Percentiles rank a stretch among this genome's conserved stretches.
These are phyloP conservation scores for Leccinum subspadiceum DNA, from an alignment of 1,284 basidiomycete genomes.

Conservation along the genomic window DNA sequence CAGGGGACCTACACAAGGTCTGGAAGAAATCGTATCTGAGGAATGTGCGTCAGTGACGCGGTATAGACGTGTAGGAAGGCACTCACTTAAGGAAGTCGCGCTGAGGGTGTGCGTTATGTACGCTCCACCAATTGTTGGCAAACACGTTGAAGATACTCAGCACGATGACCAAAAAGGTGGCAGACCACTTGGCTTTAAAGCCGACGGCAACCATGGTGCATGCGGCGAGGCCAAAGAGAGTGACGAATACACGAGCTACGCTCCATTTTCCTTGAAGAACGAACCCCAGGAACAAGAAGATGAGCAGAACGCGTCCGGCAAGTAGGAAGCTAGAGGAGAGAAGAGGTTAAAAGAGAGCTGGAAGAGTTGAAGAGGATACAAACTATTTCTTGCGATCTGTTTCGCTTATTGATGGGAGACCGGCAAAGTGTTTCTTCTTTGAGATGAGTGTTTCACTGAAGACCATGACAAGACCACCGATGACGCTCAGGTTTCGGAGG, in stretches of 20 bases:
- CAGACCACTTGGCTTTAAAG: constrained; percentile 99
- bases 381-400: constrained; percentile 98
- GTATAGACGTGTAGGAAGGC: neutral
- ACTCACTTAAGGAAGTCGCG: constrained; percentile 94
- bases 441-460: constrained; percentile 93
- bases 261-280: constrained; percentile 93
- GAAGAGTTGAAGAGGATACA: constrained; percentile 31
- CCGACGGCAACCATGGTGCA: constrained; percentile 97
- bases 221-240: constrained; percentile 85
- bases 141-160: constrained; percentile 96
- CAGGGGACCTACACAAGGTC: constrained; percentile 70
- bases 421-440: constrained; percentile 88
- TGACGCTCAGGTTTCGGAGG: constrained; percentile 91
- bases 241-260: constrained; percentile 81
- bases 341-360: constrained; percentile 7
- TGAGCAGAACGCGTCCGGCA: constrained; percentile 93
- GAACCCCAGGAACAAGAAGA: constrained; percentile 99
- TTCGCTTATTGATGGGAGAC: constrained; percentile 87
- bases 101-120: constrained; percentile 91
- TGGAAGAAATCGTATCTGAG: constrained; percentile 90
- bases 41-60: constrained; percentile 19
- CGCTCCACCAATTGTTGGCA: constrained; percentile 99
- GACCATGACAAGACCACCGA: constrained; percentile 95
- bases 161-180: constrained; percentile 92
- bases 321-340: constrained; percentile 78